Conservation (phyloP, 495 filamentous ascomycete genomes). For the Elaphomyces granulatus region DNA sequence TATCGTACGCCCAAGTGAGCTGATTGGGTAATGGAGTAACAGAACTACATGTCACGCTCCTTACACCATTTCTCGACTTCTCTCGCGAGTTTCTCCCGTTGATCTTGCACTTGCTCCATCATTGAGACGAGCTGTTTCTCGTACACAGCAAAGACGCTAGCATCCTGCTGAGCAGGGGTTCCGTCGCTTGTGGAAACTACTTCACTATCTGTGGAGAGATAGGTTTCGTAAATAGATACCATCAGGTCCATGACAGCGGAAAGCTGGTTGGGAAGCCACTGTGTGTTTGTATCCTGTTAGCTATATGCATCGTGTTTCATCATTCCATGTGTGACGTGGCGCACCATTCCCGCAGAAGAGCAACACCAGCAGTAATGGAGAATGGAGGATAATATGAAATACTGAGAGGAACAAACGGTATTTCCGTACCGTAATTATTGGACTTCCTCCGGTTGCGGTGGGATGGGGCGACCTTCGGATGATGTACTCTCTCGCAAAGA, state of each 20-base stretch:
- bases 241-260: slow-evolving; percentile 65
- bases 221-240: slow-evolving; percentile 40
- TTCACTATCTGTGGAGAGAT: slow-evolving; percentile 32
- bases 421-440: slow-evolving; percentile 61
- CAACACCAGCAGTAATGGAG: too few species aligned
- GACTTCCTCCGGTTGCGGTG: slow-evolving; percentile 79
- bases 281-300: too few species aligned
- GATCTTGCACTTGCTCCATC: slow-evolving; percentile 55
- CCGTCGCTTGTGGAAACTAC: slow-evolving; percentile 21
- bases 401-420: too few species aligned
- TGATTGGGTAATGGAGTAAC: too few species aligned
- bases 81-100: slow-evolving; percentile 53
- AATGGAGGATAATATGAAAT: neutral
- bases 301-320: too few species aligned
- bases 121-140: slow-evolving; percentile 42
- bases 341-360: too few species aligned
- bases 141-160: slow-evolving; percentile 20
- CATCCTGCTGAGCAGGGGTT: slow-evolving; percentile 13
- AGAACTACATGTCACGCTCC: slow-evolving; percentile 43
- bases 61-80: slow-evolving; percentile 72
- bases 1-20: too few species aligned
- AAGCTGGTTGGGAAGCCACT: slow-evolving; percentile 81
- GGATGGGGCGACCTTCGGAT: slow-evolving; percentile 69
- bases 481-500: slow-evolving; percentile 90
- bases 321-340: too few species aligned